These are phyloP conservation scores for Ogataea minuta DNA, from an alignment of 805 yeast genomes.

Conservation along the genomic window DNA sequence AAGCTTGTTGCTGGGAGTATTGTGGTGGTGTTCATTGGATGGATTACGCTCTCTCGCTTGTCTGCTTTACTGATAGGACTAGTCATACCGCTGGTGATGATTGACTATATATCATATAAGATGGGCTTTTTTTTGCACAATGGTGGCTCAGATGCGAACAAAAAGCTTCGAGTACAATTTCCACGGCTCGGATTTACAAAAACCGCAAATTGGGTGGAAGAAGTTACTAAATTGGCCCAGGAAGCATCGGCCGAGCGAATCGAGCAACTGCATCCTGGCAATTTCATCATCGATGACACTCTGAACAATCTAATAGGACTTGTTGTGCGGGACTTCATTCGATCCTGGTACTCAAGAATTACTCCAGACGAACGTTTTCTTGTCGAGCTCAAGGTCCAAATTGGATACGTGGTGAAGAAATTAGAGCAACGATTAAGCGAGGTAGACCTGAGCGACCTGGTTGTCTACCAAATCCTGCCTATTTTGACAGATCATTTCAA, in stretches of 20 bases:
- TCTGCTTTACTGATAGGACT: slow-evolving; percentile 1
- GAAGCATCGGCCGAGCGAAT: slow-evolving; percentile 13
- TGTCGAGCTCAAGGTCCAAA: slow-evolving; percentile 42
- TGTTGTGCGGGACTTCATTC: slow-evolving; percentile 52
- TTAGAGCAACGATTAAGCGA: slow-evolving; percentile 42
- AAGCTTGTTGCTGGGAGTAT: not conserved
- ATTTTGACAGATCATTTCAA: slow-evolving; percentile 62
- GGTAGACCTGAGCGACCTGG: slow-evolving; percentile 53
- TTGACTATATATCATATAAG: slow-evolving; percentile 12
- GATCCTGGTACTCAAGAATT: slow-evolving; percentile 53
- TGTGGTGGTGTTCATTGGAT: not conserved
- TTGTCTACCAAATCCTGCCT: slow-evolving; percentile 62
- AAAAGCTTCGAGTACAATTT: slow-evolving; percentile 11
- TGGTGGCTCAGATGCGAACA: not conserved
- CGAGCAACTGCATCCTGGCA: slow-evolving; percentile 38
- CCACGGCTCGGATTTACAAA: slow-evolving; percentile 27
- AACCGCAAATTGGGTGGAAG: slow-evolving; percentile 32
- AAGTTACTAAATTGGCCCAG: slow-evolving; percentile 16
- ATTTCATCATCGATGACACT: slow-evolving; percentile 51
- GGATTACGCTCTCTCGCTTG: not conserved
- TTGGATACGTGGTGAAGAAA: slow-evolving; percentile 40
- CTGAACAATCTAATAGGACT: slow-evolving; percentile 48
- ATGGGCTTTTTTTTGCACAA: not conserved
- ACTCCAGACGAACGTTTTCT: slow-evolving; percentile 40
- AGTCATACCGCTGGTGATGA: not conserved